These are phyloP conservation scores for Mycena galopus DNA, from an alignment of 768 basidiomycete species.

Conservation along the genomic window DNA sequence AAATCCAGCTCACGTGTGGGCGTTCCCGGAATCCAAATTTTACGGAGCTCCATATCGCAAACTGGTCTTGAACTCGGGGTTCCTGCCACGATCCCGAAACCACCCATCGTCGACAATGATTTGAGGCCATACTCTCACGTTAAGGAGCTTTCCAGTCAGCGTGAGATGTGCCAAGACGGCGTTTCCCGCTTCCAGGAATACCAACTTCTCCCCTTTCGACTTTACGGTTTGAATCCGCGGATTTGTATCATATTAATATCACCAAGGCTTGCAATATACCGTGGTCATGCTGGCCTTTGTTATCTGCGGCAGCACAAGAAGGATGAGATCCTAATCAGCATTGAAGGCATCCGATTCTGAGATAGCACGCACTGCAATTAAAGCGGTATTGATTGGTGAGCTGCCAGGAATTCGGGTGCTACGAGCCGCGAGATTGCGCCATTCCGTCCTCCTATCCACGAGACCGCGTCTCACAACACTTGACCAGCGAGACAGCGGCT, in stretches of 20 bases:
- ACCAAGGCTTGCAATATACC: neutral
- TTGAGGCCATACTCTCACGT: neutral
- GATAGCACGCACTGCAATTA: conserved; percentile 2
- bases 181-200: conserved; percentile 6
- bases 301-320: neutral
- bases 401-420: neutral
- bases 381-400: conserved; percentile 6
- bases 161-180: neutral
- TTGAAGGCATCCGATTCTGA: neutral
- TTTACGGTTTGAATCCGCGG: conserved; percentile 24
- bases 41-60: neutral
- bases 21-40: too few species aligned
- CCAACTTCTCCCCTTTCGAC: neutral
- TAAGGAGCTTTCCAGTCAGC: neutral
- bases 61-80: neutral
- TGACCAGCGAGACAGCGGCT: neutral
- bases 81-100: neutral
- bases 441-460: neutral
- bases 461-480: conserved; percentile 6
- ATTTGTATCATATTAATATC: conserved; percentile 7
- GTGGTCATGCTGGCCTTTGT: neutral
- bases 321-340: neutral
- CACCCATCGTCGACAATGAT: neutral
- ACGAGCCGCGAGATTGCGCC: neutral
- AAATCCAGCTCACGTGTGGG: too few species aligned